Percentiles rank a stretch among this genome's conserved stretches.
These are phyloP conservation scores for Colletotrichum noveboracense DNA, from an alignment of 2,329 filamentous ascomycete genomes.

Conservation along the genomic window DNA sequence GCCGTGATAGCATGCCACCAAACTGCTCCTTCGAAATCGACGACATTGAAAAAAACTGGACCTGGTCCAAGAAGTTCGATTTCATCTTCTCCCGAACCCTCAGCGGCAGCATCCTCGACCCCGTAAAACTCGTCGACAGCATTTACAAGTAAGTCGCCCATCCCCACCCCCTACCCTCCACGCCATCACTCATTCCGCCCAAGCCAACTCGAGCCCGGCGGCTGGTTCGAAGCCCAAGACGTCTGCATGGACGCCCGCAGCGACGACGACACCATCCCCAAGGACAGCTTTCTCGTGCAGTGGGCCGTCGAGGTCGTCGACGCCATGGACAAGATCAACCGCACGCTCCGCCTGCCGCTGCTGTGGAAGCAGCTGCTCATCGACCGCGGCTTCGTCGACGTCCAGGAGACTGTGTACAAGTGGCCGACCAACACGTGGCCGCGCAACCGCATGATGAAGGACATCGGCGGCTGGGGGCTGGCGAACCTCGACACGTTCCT, in stretches of 20 bases:
- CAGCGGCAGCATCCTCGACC: conserved; percentile 31
- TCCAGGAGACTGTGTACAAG: conserved; percentile 33
- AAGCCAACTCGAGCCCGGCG: conserved; percentile 34
- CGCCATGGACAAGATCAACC: conserved; percentile 32
- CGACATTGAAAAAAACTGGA: conserved; percentile 39
- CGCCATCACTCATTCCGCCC: no score
- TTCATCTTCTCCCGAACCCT: conserved; percentile 39
- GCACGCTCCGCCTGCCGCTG: conserved; percentile 31
- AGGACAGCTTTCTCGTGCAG: conserved; percentile 34
- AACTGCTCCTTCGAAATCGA: conserved; percentile 51
- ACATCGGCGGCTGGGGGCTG: conserved; percentile 35
- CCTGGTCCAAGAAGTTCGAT: conserved; percentile 35
- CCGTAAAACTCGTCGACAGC: conserved; percentile 27
- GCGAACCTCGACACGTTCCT: conserved; percentile 35
- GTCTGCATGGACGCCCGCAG: conserved; percentile 29
- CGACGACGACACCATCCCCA: conserved; percentile 36
- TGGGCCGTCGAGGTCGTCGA: conserved; percentile 37
- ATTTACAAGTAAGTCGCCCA: conserved; percentile 21
- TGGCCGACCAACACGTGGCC: conserved; percentile 44
- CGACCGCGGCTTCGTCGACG: conserved; percentile 38
- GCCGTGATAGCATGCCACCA: conserved; percentile 37
- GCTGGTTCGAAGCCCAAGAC: conserved; percentile 38
- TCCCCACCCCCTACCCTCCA: background rate
- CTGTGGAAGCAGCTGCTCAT: conserved; percentile 30
- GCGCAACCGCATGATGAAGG: conserved; percentile 36